phyloP scores from a whole-genome alignment of 768 basidiomycete genomes.

The Pleurotus salmoneostramineus region DNA sequence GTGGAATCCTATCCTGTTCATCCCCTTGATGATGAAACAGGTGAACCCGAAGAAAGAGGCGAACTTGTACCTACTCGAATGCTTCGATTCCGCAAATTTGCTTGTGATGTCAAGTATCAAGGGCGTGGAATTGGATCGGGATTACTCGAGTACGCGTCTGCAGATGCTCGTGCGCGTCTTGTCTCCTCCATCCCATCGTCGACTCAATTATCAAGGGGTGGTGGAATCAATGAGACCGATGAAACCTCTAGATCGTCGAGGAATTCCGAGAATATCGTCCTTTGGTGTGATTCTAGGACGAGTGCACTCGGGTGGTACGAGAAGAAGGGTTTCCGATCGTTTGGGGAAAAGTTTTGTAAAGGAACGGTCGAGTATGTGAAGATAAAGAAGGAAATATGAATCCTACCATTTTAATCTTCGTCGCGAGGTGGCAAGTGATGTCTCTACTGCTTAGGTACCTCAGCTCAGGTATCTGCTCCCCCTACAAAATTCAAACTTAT shows the following conservation, averaged over 20 bases:
- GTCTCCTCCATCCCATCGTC: too few relatives aligned
- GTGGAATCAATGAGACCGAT: not conserved
- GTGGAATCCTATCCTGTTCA: slow-evolving; percentile 35
- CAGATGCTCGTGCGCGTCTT: slow-evolving; percentile 20
- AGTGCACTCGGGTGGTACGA: slow-evolving; percentile 46
- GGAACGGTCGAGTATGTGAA: slow-evolving; percentile 50
- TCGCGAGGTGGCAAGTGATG: too few relatives aligned
- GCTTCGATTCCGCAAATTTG: slow-evolving; percentile 59
- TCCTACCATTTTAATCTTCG: not conserved
- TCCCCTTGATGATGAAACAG: slow-evolving; percentile 12
- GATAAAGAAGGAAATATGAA: slow-evolving; percentile 35
- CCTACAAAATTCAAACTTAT: too few relatives aligned
- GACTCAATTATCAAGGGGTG: not conserved
- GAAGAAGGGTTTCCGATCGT: slow-evolving; percentile 44
- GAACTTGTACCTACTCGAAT: slow-evolving; percentile 10
- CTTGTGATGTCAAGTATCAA: slow-evolving; percentile 49
- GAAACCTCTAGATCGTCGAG: not conserved
- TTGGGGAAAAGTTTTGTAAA: slow-evolving; percentile 52
- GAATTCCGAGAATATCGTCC: slow-evolving; percentile 31
- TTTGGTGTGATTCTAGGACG: slow-evolving; percentile 59
- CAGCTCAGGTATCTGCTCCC: too few relatives aligned
- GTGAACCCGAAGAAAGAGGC: slow-evolving; percentile 8
- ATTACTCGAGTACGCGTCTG: slow-evolving; percentile 38
- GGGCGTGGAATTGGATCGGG: slow-evolving; percentile 48
- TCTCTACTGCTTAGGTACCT: too few relatives aligned